Evolutionary conservation across 2,329 filamentous ascomycete species (phyloP), one percentile per base, ranked within the genome.

Genomic region (Nannizziopsis barbatae): DNA sequence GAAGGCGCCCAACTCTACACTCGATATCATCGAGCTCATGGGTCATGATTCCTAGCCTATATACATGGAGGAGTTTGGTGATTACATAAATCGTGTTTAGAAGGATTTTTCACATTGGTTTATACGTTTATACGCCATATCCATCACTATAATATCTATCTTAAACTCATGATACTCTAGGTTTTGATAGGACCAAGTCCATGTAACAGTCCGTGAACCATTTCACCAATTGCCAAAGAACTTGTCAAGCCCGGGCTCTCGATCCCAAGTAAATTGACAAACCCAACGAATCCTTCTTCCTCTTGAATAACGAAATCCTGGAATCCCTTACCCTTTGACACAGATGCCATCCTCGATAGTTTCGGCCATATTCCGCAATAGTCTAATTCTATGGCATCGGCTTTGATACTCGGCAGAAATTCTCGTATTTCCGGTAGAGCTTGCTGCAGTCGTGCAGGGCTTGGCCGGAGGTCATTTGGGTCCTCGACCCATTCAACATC

Each of bases 311-410:
- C 73, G 62, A 98, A 96, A 64, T 98, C 92, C 53, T 83, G 74
- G 60, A 94, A 94, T 0, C 77, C 81, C 53, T 77, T 76, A 1
- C 67, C 68, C 5, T 71, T 70, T 35, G 65, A 65, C 27, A 66
- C 67, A 11, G 83, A 80, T 0, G 80, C 79, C 8, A 77, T 71
- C 32, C 71, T 72, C 1, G 71, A 77, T 53, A 96, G 64, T 71
- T 98, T 98, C 0, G 92, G 90, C 55, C 92, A 71, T 30, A 98
- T 90, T 0, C 92, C 92, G 12, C 86, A 86, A 62, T 96, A 98
- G 65, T 95, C 90, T 2, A 90, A 75, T 35, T 71, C 70, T 20
- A 98, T 74, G 0, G 78, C 78, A 0, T 68, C 67, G 12, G 71
- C 71, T 51, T 92, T 79, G 2, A 98, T 70, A 0, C 70, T 74